phyloP scores from a whole-genome alignment of 768 basidiomycete genomes.

The Termitomyces sp. region DNA sequence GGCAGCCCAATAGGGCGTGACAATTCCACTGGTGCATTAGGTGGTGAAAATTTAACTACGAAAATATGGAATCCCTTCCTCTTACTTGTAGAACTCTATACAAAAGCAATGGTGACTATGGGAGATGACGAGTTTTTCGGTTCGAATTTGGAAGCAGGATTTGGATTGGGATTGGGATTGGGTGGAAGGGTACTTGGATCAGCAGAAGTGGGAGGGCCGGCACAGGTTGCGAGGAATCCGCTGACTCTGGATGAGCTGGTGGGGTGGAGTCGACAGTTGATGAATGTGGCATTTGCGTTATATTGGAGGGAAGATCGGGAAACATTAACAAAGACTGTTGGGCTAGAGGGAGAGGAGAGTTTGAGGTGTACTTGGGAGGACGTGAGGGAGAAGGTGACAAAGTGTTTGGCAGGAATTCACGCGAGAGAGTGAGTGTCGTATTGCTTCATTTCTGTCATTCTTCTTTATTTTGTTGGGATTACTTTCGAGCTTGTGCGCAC shows the following conservation, averaged over 20 bases:
- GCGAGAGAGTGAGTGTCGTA: conserved; percentile 70
- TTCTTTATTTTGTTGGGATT: background rate
- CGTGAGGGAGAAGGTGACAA: conserved; percentile 72
- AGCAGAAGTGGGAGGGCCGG: background rate
- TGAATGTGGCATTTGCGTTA: conserved; percentile 81
- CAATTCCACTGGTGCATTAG: conserved; percentile 21
- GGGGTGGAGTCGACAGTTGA: conserved; percentile 66
- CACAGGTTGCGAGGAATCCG: conserved; percentile 53
- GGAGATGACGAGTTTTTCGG: conserved; percentile 97
- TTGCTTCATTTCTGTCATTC: conserved; percentile 3
- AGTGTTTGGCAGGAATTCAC: conserved; percentile 75
- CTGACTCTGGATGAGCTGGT: conserved; percentile 77
- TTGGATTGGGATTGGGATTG: background rate
- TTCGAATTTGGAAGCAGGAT: conserved; percentile 3
- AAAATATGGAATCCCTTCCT: conserved; percentile 64
- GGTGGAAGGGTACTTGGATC: conserved; percentile 1
- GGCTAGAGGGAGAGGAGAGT: conserved; percentile 11
- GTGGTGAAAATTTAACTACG: conserved; percentile 27
- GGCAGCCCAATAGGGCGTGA: conserved; percentile 57
- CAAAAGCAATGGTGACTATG: conserved; percentile 82
- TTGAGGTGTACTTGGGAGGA: conserved; percentile 54
- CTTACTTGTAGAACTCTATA: conserved; percentile 76
- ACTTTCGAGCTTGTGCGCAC: background rate
- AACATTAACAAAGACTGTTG: conserved; percentile 15
- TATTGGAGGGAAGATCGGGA: conserved; percentile 40